These are phyloP conservation scores for Lactuca saligna DNA, from an alignment of 129 eudicot genomes.

Conservation along the genomic window DNA sequence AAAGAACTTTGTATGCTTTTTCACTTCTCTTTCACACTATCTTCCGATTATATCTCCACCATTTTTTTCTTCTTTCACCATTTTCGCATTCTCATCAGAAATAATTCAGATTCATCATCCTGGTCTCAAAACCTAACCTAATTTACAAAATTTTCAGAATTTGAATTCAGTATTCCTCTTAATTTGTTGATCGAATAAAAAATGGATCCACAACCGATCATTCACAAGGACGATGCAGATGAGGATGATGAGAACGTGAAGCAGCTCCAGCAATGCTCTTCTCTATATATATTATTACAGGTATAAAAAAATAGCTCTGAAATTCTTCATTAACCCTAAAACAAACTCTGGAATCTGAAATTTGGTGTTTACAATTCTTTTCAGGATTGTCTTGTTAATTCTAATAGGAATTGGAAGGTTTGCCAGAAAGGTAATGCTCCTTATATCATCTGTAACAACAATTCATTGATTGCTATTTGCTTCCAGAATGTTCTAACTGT, in stretches of 20 bases:
- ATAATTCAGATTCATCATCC: not conserved
- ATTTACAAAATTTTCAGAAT: not conserved
- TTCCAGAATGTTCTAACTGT: not conserved
- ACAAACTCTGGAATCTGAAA: not conserved
- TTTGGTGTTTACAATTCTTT: not conserved
- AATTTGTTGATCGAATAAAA: not conserved
- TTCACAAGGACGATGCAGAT: conserved; percentile 57
- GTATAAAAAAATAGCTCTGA: conserved; percentile 30
- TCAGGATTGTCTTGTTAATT: conserved; percentile 69
- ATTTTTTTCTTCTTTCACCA: not conserved
- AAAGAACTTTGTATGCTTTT: not conserved
- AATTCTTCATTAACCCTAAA: not conserved
- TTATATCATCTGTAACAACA: not conserved
- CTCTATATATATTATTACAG: conserved; percentile 57
- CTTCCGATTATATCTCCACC: not conserved
- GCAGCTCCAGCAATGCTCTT: conserved; percentile 66
- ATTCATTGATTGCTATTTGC: not conserved
- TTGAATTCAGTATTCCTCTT: not conserved
- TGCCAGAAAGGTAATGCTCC: conserved; percentile 55
- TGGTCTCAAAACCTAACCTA: not conserved
- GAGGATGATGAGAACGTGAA: conserved; percentile 72
- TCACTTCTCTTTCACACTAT: not conserved
- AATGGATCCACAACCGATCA: conserved; percentile 24
- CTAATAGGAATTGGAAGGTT: conserved; percentile 64
- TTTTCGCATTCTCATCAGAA: not conserved